Conservation (phyloP, 352 stramenopile species). For the Thraustochytrium sp. region DNA sequence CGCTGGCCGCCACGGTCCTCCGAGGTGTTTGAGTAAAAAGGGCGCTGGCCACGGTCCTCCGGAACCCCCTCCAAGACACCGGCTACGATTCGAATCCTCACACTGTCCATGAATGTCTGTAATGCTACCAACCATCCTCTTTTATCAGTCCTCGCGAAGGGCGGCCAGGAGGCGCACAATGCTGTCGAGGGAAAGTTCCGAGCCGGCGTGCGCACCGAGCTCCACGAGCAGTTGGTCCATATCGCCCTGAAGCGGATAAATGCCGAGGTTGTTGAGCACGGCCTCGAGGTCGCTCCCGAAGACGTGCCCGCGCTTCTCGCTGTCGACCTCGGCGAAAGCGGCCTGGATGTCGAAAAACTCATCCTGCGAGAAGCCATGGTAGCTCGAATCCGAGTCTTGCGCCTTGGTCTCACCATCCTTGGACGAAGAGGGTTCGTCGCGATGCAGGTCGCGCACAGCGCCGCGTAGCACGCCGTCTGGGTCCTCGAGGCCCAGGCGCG, state of each 20-base stretch:
- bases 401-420: background rate
- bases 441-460: conserved; percentile 59
- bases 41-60: too few species aligned
- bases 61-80: too few species aligned
- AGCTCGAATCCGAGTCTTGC: background rate
- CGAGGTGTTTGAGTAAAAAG: too few species aligned
- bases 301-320: background rate
- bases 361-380: background rate
- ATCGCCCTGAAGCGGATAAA: conserved; percentile 15
- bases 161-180: conserved; percentile 8
- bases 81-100: too few species aligned
- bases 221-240: conserved; percentile 22
- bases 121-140: too few species aligned
- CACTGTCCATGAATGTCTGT: too few species aligned
- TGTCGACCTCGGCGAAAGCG: background rate
- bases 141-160: conserved; percentile 4
- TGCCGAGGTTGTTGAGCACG: background rate
- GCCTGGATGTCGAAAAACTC: conserved; percentile 19
- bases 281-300: background rate
- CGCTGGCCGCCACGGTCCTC: too few species aligned
- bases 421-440: background rate
- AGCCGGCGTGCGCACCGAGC: background rate
- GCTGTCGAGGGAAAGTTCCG: background rate
- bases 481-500: conserved; percentile 64
- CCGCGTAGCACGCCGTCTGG: conserved; percentile 67